Conservation (phyloP, 768 basidiomycete species). For the Amanita inopinata region DNA sequence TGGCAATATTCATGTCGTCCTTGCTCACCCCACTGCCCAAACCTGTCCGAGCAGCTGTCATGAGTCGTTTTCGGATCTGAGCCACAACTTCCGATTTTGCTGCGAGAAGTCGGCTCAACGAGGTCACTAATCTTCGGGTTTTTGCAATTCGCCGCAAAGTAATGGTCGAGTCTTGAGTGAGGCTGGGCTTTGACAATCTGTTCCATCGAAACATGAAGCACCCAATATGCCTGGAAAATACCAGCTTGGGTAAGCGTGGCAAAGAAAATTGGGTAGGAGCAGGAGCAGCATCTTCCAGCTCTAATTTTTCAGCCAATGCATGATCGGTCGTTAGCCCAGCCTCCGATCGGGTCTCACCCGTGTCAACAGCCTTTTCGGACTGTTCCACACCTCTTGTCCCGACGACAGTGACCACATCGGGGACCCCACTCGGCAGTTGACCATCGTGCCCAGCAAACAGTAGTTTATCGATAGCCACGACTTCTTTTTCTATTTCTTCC, state of each 20-base stretch:
- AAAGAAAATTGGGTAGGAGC: background rate
- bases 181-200: background rate
- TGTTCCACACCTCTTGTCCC: too few relatives aligned
- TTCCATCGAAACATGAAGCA: background rate
- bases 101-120: constrained; percentile 62
- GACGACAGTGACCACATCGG: too few relatives aligned
- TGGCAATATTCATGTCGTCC: constrained; percentile 61
- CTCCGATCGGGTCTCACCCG: too few relatives aligned
- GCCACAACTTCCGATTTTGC: constrained; percentile 79
- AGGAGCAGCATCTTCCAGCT: too few relatives aligned
- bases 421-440: background rate
- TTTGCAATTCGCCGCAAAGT: constrained; percentile 68
- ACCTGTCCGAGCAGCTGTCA: constrained; percentile 26
- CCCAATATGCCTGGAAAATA: background rate
- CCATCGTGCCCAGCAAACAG: constrained; percentile 33
- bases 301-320: too few relatives aligned
- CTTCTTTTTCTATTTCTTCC: constrained; percentile 72
- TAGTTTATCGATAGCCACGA: constrained; percentile 64
- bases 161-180: constrained; percentile 23
- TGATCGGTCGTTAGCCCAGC: too few relatives aligned
- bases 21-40: constrained; percentile 27
- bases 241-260: background rate
- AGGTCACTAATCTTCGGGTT: constrained; percentile 69
- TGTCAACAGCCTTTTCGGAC: too few relatives aligned
- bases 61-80: constrained; percentile 67